phyloP scores from a whole-genome alignment of 495 filamentous ascomycete genomes.

The Pyronema omphalodes region DNA sequence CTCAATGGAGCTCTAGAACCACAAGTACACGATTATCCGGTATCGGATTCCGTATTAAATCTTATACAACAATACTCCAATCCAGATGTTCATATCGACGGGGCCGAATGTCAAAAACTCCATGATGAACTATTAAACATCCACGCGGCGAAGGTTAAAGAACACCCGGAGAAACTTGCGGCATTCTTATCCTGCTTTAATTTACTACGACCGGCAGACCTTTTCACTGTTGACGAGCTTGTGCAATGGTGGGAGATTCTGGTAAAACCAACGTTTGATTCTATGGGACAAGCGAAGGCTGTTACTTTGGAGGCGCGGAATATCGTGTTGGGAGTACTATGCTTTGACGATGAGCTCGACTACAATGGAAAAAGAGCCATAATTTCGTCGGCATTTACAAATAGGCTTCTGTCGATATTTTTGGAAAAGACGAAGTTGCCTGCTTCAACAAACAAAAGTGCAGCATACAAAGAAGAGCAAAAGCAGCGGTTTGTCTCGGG shows the following conservation, averaged over 20 bases:
- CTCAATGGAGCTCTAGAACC: constrained; percentile 35
- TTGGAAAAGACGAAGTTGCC: constrained; percentile 33
- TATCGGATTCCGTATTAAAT: constrained; percentile 41
- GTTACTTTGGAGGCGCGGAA: constrained; percentile 39
- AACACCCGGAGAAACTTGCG: constrained; percentile 35
- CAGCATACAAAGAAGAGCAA: constrained; percentile 37
- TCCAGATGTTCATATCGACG: constrained; percentile 39
- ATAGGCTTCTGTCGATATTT: constrained; percentile 41
- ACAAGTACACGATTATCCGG: constrained; percentile 31
- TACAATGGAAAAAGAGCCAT: constrained; percentile 27
- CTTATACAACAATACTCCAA: constrained; percentile 44
- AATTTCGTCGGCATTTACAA: constrained; percentile 30
- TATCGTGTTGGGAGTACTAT: constrained; percentile 38
- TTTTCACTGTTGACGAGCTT: constrained; percentile 30
- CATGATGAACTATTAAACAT: constrained; percentile 47
- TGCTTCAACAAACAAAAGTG: constrained; percentile 27
- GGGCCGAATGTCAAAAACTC: constrained; percentile 39
- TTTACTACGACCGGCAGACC: constrained; percentile 39
- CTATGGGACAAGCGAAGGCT: constrained; percentile 37
- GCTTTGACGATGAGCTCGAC: constrained; percentile 37
- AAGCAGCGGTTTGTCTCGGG: constrained; percentile 28
- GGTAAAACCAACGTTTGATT: constrained; percentile 38
- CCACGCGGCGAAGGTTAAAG: constrained; percentile 37
- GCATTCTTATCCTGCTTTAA: constrained; percentile 43
- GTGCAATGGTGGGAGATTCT: constrained; percentile 51